These are phyloP conservation scores for Aspergillus luchuensis DNA, from an alignment of 2,329 filamentous ascomycete species.

Conservation along the genomic window DNA sequence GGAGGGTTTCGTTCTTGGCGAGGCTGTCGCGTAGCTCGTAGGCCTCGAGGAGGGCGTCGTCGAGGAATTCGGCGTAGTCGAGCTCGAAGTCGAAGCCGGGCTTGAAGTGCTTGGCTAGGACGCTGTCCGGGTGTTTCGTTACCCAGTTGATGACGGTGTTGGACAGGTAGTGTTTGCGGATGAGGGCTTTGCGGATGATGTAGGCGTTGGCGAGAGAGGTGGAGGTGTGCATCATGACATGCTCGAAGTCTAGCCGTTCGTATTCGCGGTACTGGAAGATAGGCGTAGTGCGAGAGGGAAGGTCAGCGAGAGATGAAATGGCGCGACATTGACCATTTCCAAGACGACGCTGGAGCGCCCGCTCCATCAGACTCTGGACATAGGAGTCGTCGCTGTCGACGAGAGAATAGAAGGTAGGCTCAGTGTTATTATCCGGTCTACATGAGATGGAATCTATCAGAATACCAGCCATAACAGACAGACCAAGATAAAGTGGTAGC, in stretches of 20 bases:
- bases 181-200: conserved; percentile 92
- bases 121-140: conserved; percentile 74
- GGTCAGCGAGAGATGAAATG: conserved; percentile 53
- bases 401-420: conserved; percentile 64
- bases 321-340: conserved; percentile 58
- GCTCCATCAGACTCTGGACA: conserved; percentile 80
- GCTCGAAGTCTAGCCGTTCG: conserved; percentile 82
- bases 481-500: conserved; percentile 10
- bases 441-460: conserved; percentile 37
- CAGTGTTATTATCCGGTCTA: conserved; percentile 39
- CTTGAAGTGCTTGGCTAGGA: conserved; percentile 71
- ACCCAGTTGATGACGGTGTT: conserved; percentile 83
- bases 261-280: conserved; percentile 83
- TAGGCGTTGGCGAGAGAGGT: conserved; percentile 81
- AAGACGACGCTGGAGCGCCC: conserved; percentile 67
- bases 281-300: conserved; percentile 50
- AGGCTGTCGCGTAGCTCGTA: conserved; percentile 83
- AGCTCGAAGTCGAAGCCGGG: conserved; percentile 85
- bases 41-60: conserved; percentile 86
- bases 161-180: conserved; percentile 91
- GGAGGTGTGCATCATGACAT: conserved; percentile 62
- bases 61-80: conserved; percentile 94
- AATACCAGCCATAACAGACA: conserved; percentile 24
- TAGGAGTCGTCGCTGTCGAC: conserved; percentile 86
- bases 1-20: conserved; percentile 66